Base-by-base conservation (phyloP, 495 filamentous ascomycete genomes). In the Parathielavia appendiculata region DNA sequence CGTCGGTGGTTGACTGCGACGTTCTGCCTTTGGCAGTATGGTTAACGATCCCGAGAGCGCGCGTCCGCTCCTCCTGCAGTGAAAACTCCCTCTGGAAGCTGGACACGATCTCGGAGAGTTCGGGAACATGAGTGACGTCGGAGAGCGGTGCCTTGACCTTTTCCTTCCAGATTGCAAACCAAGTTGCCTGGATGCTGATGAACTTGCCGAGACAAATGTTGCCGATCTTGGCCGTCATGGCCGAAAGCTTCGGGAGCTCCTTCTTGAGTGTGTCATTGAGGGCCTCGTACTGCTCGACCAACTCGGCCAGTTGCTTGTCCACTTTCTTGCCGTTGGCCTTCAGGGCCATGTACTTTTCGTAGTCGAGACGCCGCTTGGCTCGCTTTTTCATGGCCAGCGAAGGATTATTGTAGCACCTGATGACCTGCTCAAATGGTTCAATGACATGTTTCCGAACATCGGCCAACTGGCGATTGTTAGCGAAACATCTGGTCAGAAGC, bases 241-340 rank as follows among this genome's bases (percentile, higher is more conserved):
- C 71, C 58, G 90, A 96, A 13, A 99, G 83, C 65, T 86, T 88
- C 12, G 93, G 93, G 26, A 99, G 78, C 64, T 97, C 92, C 43
- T 92, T 86, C 69, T 96, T 97, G 57, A 97, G 75, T 0, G 91
- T 87, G 35, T 96, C 89, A 63, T 97, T 97, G 51, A 97, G 76
- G 9, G 91, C 91, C 51, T 86, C 77, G 67, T 93, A 97, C 66
- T 91, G 86, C 58, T 95, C 89, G 7, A 87, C 89, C 47, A 88
- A 83, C 52, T 95, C 90, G 1, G 79, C 74, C 0, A 89, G 86
- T 64, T 91, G 92, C 64, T 93, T 89, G 34, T 88, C 88, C 41
- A 85, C 80, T 38, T 89, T 89, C 66, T 86, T 87, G 45, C 86
- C 76, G 20, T 84, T 79, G 65, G 87, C 91, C 66, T 84, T 91